Conservation (phyloP, 768 basidiomycete genomes). For the Hemileccinum rubropunctum region DNA sequence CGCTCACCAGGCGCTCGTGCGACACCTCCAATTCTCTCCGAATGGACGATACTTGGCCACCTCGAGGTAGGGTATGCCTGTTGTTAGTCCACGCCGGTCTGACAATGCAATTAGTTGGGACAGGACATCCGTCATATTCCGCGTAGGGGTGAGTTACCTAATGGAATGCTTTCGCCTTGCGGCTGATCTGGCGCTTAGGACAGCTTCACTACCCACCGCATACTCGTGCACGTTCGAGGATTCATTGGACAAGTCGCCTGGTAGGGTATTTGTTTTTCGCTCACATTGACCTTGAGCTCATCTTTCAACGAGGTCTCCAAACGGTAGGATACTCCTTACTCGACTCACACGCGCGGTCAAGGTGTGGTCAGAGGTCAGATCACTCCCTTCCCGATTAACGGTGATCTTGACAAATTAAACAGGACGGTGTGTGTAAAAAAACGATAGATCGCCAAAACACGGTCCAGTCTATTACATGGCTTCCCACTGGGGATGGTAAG, state of each 20-base stretch:
- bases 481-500: slow-evolving; percentile 47
- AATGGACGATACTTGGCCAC: slow-evolving; percentile 53
- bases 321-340: slow-evolving; percentile 43
- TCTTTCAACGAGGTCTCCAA: slow-evolving; percentile 42
- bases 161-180: slow-evolving; percentile 6
- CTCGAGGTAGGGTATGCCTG: slow-evolving; percentile 38
- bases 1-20: slow-evolving; percentile 48
- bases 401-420: slow-evolving; percentile 4
- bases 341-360: slow-evolving; percentile 49
- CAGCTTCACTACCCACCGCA: slow-evolving; percentile 42
- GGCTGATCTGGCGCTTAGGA: slow-evolving; percentile 33
- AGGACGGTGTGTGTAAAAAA: slow-evolving; percentile 51
- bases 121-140: slow-evolving; percentile 48
- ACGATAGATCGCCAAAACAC: slow-evolving; percentile 47
- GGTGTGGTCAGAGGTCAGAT: slow-evolving; percentile 48
- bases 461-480: slow-evolving; percentile 53
- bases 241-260: slow-evolving; percentile 57
- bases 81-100: slow-evolving; percentile 1
- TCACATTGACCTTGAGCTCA: slow-evolving; percentile 4
- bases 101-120: slow-evolving; percentile 41
- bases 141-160: slow-evolving; percentile 40
- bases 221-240: slow-evolving; percentile 49
- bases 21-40: slow-evolving; percentile 56
- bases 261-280: slow-evolving; percentile 22
- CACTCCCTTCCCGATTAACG: not conserved